Conservation (phyloP, 768 basidiomycete genomes). For the Floccularia luteovirens region DNA sequence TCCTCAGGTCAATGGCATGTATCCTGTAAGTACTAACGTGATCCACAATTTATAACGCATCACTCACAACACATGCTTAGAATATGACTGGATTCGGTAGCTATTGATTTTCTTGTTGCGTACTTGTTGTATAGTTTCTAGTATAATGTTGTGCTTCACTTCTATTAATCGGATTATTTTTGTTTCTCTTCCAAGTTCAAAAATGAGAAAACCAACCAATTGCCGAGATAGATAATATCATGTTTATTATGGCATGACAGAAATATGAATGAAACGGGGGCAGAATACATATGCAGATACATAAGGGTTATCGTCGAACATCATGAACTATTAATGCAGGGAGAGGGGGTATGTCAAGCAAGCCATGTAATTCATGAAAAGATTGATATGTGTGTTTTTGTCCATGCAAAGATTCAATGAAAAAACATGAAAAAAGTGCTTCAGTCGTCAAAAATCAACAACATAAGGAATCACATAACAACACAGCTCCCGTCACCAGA, state of each 20-base stretch:
- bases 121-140: slow-evolving; percentile 21
- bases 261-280: too few relatives aligned
- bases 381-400: too few relatives aligned
- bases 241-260: too few relatives aligned
- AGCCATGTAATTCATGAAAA: too few relatives aligned
- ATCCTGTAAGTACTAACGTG: slow-evolving; percentile 45
- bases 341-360: too few relatives aligned
- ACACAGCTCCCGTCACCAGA: slow-evolving; percentile 46
- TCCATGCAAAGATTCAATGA: too few relatives aligned
- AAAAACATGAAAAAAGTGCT: too few relatives aligned
- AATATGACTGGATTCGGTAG: slow-evolving; percentile 60
- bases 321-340: too few relatives aligned
- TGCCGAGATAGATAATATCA: too few relatives aligned
- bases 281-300: too few relatives aligned
- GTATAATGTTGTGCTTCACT: slow-evolving; percentile 18
- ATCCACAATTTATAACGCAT: not conserved
- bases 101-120: slow-evolving; percentile 16
- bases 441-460: too few relatives aligned
- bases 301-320: too few relatives aligned
- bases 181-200: slow-evolving; percentile 1
- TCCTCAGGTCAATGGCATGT: slow-evolving; percentile 66
- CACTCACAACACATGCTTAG: slow-evolving; percentile 17
- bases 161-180: slow-evolving; percentile 17
- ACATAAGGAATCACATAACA: slow-evolving; percentile 50
- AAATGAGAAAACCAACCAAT: not conserved